A percentile compares a stretch with the other conserved stretches of the same genome.
Evolutionary conservation across 768 basidiomycete genomes (phyloP).

Genomic region (Cubamyces lactineus): DNA sequence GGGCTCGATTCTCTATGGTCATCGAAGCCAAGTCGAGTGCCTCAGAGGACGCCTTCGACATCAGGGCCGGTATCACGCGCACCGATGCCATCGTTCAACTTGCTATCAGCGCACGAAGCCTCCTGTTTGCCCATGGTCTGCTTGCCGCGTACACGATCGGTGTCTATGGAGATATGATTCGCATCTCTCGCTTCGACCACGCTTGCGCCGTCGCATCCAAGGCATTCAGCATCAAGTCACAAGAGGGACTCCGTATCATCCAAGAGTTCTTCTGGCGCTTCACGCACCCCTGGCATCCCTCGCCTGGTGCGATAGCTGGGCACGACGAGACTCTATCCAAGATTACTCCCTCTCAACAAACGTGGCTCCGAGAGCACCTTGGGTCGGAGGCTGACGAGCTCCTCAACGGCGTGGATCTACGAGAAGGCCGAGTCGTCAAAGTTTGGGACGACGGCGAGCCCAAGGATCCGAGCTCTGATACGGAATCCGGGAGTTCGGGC

Average conservation of each 20-base stretch:
- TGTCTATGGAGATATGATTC: slow-evolving; percentile 8
- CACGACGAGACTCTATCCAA: slow-evolving; percentile 5
- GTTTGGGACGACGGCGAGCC: background rate
- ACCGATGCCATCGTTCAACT: background rate
- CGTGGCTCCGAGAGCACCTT: slow-evolving; percentile 1
- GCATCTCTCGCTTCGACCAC: slow-evolving; percentile 20
- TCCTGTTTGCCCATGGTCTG: slow-evolving; percentile 12
- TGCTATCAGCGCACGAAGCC: slow-evolving; percentile 10
- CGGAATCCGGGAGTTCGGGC: too few species aligned
- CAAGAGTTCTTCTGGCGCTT: slow-evolving; percentile 24
- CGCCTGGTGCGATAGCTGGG: slow-evolving; percentile 6
- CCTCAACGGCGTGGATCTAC: background rate
- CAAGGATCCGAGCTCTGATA: background rate
- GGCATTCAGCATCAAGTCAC: background rate
- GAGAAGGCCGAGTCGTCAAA: slow-evolving; percentile 7
- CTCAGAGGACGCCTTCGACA: background rate
- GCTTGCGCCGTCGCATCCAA: slow-evolving; percentile 14
- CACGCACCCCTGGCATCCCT: slow-evolving; percentile 8
- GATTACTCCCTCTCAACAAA: background rate
- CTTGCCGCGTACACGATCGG: slow-evolving; percentile 16
- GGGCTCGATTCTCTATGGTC: slow-evolving; percentile 5
- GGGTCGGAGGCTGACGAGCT: background rate
- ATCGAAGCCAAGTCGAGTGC: slow-evolving; percentile 3
- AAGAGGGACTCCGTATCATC: background rate
- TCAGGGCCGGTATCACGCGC: background rate